These are phyloP conservation scores for Xerocomellus amylosporus DNA, from an alignment of 768 basidiomycete species.

Conservation along the genomic window DNA sequence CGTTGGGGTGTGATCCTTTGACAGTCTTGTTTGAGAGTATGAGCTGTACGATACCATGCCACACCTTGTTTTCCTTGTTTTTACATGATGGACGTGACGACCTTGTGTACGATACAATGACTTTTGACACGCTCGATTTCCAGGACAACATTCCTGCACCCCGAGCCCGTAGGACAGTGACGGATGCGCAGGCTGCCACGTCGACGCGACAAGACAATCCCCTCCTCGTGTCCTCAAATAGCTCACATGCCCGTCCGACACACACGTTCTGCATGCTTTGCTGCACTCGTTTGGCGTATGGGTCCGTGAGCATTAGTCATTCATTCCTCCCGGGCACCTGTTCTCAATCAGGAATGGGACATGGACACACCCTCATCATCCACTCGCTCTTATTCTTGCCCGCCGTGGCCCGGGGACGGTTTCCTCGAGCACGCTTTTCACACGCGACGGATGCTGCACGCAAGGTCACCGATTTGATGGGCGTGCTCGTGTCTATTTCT, in stretches of 20 bases:
- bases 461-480: slow-evolving; percentile 14
- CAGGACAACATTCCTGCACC: no score
- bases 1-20: slow-evolving; percentile 6
- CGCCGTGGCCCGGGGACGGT: slow-evolving; percentile 8
- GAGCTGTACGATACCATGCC: background rate
- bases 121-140: no score
- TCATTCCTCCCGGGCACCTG: slow-evolving; percentile 6
- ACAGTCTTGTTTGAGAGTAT: background rate
- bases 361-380: slow-evolving; percentile 5
- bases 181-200: no score
- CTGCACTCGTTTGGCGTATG: no score
- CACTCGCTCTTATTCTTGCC: slow-evolving; percentile 15
- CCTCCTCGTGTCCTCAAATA: no score
- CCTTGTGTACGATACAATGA: background rate
- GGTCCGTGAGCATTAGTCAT: slow-evolving; percentile 4
- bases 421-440: slow-evolving; percentile 13
- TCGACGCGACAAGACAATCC: no score
- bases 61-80: background rate
- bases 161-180: no score
- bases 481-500: slow-evolving; percentile 18
- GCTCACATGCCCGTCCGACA: no score
- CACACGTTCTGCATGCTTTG: no score
- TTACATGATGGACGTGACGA: background rate
- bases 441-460: slow-evolving; percentile 6
- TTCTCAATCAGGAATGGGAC: background rate